Base-by-base conservation (phyloP, 257 asterid species). In the Rauvolfia tetraphylla region DNA sequence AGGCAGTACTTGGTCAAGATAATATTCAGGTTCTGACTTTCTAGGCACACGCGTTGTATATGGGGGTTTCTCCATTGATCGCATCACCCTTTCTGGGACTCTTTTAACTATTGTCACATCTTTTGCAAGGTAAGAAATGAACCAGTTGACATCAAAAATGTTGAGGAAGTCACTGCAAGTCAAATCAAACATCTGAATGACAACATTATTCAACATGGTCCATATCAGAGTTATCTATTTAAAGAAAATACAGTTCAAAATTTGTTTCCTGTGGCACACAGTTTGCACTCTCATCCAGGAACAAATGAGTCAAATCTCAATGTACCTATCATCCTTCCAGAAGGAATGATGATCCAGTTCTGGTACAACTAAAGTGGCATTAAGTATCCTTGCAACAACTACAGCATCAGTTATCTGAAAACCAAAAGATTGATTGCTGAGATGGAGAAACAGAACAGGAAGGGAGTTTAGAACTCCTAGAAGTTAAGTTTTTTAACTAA, bases 41-140 rank as follows among this genome's bases (percentile, higher is more conserved):
- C 99, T 89, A 31, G 99, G 99, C 72, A 93, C 98, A 67, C 98
- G 98, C 98, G 90, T 95, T 71, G 98, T 93, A 85, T 95, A 95
- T 34, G 99, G 99, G 44, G 99, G 99, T 82, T 91, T 95, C 34
- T 93, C 99, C 98, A 95, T 93, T 74, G 98, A 93, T 87, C 91
- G 87, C 98, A 93, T 95, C 84, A 95, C 93, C 89, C 85, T 95
- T 74, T 91, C 98, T 8, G 99, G 98, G 76, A 95, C 98, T 73
- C 94, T 89, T 88, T 91, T 93, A 71, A 93, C 90, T 51, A 93
- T 88, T 7, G 95, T 88, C 49, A 95, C 90, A 49, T 95, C 99
- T 84, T 93, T 95, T 57, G 96, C 83, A 73, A 95, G 98, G 89
- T 84, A 90, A 79, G 97, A 89, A 84, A 93, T 90, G 88, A 95